Percentiles rank a stretch among this genome's conserved stretches.
phyloP scores from a whole-genome alignment of 306 rosid species.

The Rosa persica region DNA sequence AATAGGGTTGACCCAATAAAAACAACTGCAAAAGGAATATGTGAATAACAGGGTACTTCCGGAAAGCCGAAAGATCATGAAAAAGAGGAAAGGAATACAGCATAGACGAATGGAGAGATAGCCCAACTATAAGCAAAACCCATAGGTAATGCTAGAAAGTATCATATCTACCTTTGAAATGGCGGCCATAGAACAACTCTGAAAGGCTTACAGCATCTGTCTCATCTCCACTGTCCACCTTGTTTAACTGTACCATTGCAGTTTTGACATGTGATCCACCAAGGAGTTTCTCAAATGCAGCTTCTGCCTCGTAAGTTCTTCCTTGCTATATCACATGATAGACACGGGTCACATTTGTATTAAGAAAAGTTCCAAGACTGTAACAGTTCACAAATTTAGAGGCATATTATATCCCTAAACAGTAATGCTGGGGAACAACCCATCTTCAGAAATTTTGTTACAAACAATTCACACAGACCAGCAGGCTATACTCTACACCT shows the following conservation, averaged over 20 bases:
- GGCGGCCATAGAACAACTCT: constrained; percentile 81
- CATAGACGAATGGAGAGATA: neutral
- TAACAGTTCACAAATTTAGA: neutral
- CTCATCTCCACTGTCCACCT: constrained; percentile 77
- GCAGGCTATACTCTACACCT: neutral
- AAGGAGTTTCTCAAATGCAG: constrained; percentile 78
- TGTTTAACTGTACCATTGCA: constrained; percentile 79
- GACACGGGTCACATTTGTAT: constrained; percentile 1
- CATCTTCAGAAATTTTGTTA: neutral
- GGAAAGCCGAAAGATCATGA: constrained; percentile 31
- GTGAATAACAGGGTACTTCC: constrained; percentile 59
- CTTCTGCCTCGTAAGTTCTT: constrained; percentile 80
- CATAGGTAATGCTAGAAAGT: constrained; percentile 3
- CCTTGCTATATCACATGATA: constrained; percentile 68
- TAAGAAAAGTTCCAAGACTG: neutral
- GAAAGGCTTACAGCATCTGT: constrained; percentile 63
- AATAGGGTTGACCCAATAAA: constrained; percentile 97
- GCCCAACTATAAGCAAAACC: neutral
- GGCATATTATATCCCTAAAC: neutral
- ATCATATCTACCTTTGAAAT: constrained; percentile 63
- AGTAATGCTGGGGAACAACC: neutral
- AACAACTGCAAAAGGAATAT: constrained; percentile 94
- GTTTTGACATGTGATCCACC: constrained; percentile 83
- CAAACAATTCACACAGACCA: neutral
- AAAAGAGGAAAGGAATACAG: constrained; percentile 9